Evolutionary conservation across 2,329 filamentous ascomycete genomes (phyloP).

Genomic region (Helicocarpus griseus): DNA sequence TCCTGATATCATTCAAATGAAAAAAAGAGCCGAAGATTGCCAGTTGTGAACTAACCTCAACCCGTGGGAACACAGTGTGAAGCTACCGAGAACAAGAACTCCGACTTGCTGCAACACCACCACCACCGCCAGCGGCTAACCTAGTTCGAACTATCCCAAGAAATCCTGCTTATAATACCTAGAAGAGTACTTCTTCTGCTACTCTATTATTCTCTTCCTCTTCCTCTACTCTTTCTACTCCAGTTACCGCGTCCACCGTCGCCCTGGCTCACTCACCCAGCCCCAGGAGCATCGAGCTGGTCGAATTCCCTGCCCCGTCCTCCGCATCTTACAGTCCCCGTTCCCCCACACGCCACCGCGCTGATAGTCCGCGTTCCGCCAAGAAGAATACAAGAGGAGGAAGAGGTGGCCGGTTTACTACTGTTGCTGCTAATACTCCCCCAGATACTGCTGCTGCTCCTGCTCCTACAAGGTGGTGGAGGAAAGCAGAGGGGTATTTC

Average conservation of each 20-base stretch:
- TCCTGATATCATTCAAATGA: too few relatives aligned
- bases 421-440: neutral
- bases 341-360: neutral
- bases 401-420: neutral
- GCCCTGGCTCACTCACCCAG: constrained; percentile 10
- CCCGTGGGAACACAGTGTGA: too few relatives aligned
- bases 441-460: neutral
- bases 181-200: neutral
- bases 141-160: too few relatives aligned
- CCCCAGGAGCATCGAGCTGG: constrained; percentile 12
- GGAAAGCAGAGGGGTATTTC: neutral
- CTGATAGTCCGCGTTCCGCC: neutral
- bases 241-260: neutral
- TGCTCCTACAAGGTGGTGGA: neutral
- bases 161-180: too few relatives aligned
- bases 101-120: too few relatives aligned
- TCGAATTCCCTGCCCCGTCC: constrained; percentile 10
- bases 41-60: too few relatives aligned
- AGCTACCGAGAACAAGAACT: too few relatives aligned
- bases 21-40: too few relatives aligned
- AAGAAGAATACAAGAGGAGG: neutral
- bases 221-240: neutral
- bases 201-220: too few relatives aligned
- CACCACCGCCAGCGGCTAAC: too few relatives aligned
- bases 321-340: neutral